A percentile compares a stretch with the other conserved stretches of the same genome.
These are phyloP conservation scores for Hypoxylon rubiginosum DNA, from an alignment of 2,329 filamentous ascomycete species.

Conservation along the genomic window DNA sequence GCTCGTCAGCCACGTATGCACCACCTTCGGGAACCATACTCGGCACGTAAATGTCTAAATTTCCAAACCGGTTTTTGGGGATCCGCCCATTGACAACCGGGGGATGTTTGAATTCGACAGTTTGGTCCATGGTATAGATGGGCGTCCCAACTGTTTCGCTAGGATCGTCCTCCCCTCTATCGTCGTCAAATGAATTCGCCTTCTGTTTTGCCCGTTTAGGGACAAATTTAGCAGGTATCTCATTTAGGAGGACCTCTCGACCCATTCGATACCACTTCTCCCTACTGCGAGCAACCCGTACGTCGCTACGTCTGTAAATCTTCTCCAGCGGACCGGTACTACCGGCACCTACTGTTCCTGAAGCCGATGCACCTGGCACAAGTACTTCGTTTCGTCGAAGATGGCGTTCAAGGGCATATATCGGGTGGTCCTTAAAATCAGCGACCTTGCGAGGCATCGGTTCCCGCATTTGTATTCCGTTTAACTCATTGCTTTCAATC, in stretches of 20 bases:
- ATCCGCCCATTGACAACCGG: conserved; percentile 81
- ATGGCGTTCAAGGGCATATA: conserved; percentile 88
- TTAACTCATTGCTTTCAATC: conserved; percentile 84
- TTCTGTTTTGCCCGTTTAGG: conserved; percentile 60
- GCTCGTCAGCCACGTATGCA: conserved; percentile 73
- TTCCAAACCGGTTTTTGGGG: conserved; percentile 93
- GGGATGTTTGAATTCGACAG: conserved; percentile 80
- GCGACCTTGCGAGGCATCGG: conserved; percentile 87
- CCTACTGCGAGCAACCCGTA: conserved; percentile 80
- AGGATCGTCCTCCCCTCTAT: conserved; percentile 52
- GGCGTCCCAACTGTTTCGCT: conserved; percentile 65
- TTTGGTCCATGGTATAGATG: conserved; percentile 73
- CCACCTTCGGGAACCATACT: conserved; percentile 91
- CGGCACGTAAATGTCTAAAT: conserved; percentile 92
- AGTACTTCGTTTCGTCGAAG: conserved; percentile 87
- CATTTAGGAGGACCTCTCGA: conserved; percentile 79
- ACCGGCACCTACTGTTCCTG: conserved; percentile 83
- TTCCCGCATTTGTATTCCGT: conserved; percentile 78
- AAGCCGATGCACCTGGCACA: conserved; percentile 74
- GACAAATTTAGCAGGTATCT: conserved; percentile 85
- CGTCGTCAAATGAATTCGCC: conserved; percentile 56
- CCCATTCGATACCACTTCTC: conserved; percentile 95
- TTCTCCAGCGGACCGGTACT: conserved; percentile 75
- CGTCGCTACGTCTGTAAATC: conserved; percentile 86
- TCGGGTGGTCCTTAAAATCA: conserved; percentile 88